Conservation (phyloP, 306 rosid genomes). For the Glycyrrhiza uralensis region DNA sequence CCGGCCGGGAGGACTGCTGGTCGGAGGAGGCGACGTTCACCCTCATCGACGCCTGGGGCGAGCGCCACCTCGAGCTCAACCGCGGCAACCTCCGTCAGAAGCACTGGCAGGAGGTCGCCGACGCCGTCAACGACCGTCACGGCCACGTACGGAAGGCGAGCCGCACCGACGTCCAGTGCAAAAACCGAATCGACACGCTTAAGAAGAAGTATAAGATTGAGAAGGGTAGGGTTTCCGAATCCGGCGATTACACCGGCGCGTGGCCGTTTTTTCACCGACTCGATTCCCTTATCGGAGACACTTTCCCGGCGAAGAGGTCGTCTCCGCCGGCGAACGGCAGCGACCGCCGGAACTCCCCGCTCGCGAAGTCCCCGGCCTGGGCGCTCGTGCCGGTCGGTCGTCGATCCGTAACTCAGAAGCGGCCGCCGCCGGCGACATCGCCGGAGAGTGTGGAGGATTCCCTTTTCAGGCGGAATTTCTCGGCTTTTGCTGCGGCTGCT, state of each 20-base stretch:
- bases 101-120: slow-evolving; percentile 73
- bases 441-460: slow-evolving; percentile 13
- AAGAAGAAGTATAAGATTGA: slow-evolving; percentile 77
- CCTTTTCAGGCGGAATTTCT: slow-evolving; percentile 36
- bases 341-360: background rate
- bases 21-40: slow-evolving; percentile 60
- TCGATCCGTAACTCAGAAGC: slow-evolving; percentile 56
- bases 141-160: slow-evolving; percentile 29
- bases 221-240: slow-evolving; percentile 53
- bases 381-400: slow-evolving; percentile 49
- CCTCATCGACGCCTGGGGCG: slow-evolving; percentile 77
- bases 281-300: slow-evolving; percentile 53
- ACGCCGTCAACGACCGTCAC: slow-evolving; percentile 55
- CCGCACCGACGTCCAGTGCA: slow-evolving; percentile 69
- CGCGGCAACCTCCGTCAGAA: slow-evolving; percentile 62
- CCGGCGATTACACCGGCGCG: slow-evolving; percentile 33
- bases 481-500: slow-evolving; percentile 43
- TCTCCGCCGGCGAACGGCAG: slow-evolving; percentile 21
- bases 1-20: slow-evolving; percentile 71
- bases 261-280: slow-evolving; percentile 62
- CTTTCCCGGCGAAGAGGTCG: slow-evolving; percentile 15
- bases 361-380: slow-evolving; percentile 35
- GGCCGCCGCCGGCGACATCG: slow-evolving; percentile 16
- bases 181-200: slow-evolving; percentile 70
- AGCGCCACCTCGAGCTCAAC: slow-evolving; percentile 46